phyloP scores from a whole-genome alignment of 2,329 filamentous ascomycete species.

The Dactylonectria estremocensis region DNA sequence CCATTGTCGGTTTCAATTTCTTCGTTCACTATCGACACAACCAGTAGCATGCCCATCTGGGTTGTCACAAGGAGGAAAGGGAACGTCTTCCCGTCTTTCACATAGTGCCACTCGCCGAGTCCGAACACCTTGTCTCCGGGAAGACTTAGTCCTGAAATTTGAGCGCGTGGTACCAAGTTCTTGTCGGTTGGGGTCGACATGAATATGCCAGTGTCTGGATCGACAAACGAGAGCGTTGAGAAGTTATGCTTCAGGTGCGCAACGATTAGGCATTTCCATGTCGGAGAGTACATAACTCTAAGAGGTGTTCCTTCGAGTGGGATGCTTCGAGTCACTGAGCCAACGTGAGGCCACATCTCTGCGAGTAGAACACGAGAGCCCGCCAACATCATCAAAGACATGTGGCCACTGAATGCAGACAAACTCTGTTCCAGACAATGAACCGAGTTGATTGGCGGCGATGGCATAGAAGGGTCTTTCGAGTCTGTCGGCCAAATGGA shows the following conservation, averaged over 20 bases:
- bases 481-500: conserved; percentile 68
- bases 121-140: conserved; percentile 72
- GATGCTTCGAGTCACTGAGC: conserved; percentile 66
- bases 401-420: conserved; percentile 55
- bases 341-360: conserved; percentile 63
- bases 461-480: conserved; percentile 60
- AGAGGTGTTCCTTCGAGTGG: conserved; percentile 64
- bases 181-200: conserved; percentile 64
- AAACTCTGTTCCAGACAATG: conserved; percentile 60
- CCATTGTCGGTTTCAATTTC: conserved; percentile 36
- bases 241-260: conserved; percentile 60
- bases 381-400: conserved; percentile 65
- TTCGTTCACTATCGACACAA: conserved; percentile 64
- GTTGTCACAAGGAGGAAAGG: conserved; percentile 75
- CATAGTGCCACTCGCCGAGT: conserved; percentile 75
- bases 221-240: conserved; percentile 70
- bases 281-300: conserved; percentile 69
- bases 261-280: conserved; percentile 69
- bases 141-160: conserved; percentile 71
- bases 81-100: conserved; percentile 70
- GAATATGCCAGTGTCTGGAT: conserved; percentile 67
- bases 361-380: conserved; percentile 67
- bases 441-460: conserved; percentile 65
- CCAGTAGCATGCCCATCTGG: conserved; percentile 67
- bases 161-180: conserved; percentile 58